These are phyloP conservation scores for Cardiospermum halicacabum DNA, from an alignment of 345 rosid genomes.

Conservation along the genomic window DNA sequence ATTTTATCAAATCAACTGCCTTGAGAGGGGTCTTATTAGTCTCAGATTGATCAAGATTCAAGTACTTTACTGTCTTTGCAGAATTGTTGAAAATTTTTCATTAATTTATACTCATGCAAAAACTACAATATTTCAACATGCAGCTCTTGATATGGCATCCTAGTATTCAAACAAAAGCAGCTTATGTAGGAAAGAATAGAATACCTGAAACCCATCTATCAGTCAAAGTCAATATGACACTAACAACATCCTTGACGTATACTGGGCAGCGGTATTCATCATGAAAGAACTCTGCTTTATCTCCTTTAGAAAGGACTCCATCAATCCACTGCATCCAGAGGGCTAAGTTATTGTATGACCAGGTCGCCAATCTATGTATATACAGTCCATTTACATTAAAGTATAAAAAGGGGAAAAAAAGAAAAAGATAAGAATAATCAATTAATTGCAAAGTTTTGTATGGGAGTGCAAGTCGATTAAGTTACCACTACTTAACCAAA, in stretches of 20 bases:
- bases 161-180: not conserved
- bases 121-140: not conserved
- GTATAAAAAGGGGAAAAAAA: too few species aligned
- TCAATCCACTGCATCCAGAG: constrained; percentile 89
- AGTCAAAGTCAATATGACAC: constrained; percentile 35
- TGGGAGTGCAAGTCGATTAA: not conserved
- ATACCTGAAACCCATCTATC: constrained; percentile 63
- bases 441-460: not conserved
- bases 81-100: not conserved
- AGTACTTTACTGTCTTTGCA: not conserved
- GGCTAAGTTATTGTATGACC: too few species aligned
- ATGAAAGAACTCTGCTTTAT: constrained; percentile 57
- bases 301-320: constrained; percentile 62
- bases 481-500: not conserved
- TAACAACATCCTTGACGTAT: constrained; percentile 72
- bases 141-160: not conserved
- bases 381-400: not conserved
- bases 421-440: too few species aligned
- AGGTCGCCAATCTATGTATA: not conserved
- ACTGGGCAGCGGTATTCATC: constrained; percentile 94
- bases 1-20: too few species aligned
- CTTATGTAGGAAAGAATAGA: not conserved
- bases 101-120: not conserved
- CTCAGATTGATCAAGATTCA: not conserved
- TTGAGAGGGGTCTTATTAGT: too few species aligned